Base-by-base conservation (phyloP, 2,329 filamentous ascomycete species). In the Exophiala sideris region DNA sequence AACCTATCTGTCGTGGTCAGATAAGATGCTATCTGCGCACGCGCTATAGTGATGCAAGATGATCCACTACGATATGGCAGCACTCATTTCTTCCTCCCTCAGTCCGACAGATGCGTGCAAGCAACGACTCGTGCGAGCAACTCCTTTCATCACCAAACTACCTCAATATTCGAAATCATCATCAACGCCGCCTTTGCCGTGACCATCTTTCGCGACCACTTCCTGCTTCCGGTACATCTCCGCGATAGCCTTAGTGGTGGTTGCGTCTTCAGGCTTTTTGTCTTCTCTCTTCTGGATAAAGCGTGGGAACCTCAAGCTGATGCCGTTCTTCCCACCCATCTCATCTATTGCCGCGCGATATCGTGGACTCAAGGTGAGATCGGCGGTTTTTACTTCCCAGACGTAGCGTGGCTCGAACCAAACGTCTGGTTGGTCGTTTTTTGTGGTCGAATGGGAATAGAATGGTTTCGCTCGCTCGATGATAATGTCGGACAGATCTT, bases 221-320 rank as follows among this genome's bases (percentile, higher is more conserved):
- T 97, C 92, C 76, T 99, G 94, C 74, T 89, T 91, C 62, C 86
- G 80, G 74, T 97, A 99, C 92, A 99, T 96, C 71, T 97, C 94
- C 0, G 91, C 91, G 46, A 99, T 88, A 73, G 94, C 89, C 47
- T 85, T 79, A 58, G 85, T 89, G 33, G 80, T 87, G 36, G 91
- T 96, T 11, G 94, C 94, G 74, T 92, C 81, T 58, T 96, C 91
- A 0, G 90, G 84, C 75, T 95, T 96, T 81, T 99, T 99, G 69
- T 99, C 94, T 56, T 97, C 92, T 56, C 94, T 81, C 38, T 89
- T 75, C 69, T 91, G 90, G 69, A 99, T 94, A 71, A 95, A 99
- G 9, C 94, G 77, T 8, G 94, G 94, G 71, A 99, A 99, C 5
- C 94, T 79, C 62, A 99, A 75, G 66, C 87, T 91, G 64, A 99